phyloP scores from a whole-genome alignment of 306 rosid genomes.

The Trifolium dubium region DNA sequence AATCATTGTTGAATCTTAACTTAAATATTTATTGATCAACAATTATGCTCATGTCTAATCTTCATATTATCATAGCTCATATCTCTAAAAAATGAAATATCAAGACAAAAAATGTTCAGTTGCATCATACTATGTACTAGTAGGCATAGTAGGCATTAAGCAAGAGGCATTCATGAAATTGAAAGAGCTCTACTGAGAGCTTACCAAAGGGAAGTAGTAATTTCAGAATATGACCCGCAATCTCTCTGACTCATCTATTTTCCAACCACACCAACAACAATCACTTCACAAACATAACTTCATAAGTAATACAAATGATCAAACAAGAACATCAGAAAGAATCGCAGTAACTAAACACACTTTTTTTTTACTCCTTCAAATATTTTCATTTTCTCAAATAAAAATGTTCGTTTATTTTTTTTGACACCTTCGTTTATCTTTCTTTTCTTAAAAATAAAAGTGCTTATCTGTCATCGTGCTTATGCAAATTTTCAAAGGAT shows the following conservation, averaged over 20 bases:
- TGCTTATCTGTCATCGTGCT: constrained; percentile 29
- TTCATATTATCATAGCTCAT: no score
- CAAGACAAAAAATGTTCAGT: no score
- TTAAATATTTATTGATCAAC: no score
- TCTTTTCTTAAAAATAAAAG: background rate
- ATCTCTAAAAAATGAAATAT: no score
- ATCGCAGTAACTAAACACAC: background rate
- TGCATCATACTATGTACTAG: no score
- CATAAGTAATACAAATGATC: constrained; percentile 21
- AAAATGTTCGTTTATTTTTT: background rate
- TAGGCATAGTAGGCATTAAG: no score
- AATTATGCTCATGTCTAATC: no score
- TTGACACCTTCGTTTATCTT: no score
- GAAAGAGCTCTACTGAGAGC: no score
- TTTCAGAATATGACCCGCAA: constrained; percentile 34
- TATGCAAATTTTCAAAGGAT: background rate
- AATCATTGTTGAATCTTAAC: no score
- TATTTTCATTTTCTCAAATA: no score
- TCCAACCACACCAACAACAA: constrained; percentile 45
- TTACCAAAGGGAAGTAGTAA: constrained; percentile 45
- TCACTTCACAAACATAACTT: background rate
- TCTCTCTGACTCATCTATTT: constrained; percentile 33
- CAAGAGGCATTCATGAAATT: constrained; percentile 1
- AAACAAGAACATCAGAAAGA: constrained; percentile 12
- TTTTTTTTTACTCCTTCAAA: background rate